Evolutionary conservation across 805 yeast species (phyloP).

Genomic region (Starmerella cellae): DNA sequence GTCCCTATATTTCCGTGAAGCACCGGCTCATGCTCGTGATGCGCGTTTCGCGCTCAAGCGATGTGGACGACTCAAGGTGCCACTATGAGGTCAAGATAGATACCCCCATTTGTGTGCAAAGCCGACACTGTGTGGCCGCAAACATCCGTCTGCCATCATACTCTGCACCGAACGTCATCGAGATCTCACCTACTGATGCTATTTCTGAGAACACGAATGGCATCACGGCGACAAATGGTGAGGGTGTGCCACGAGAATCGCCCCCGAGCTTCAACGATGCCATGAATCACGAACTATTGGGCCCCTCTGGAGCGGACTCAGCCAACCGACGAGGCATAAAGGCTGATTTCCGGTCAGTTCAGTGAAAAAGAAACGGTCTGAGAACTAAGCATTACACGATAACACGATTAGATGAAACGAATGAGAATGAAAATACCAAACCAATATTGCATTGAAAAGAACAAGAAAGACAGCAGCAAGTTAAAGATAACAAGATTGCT

Average conservation of each 20-base stretch:
- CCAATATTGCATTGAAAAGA: too few species aligned
- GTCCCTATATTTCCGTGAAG: conserved; percentile 19
- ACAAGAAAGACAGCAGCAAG: too few species aligned
- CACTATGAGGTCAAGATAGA: conserved; percentile 23
- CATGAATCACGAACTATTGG: conserved; percentile 19
- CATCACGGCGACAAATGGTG: not conserved
- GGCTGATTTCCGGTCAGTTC: conserved; percentile 2
- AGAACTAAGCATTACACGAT: too few species aligned
- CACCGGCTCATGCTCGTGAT: conserved; percentile 21
- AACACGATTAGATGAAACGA: too few species aligned
- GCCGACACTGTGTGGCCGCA: conserved; percentile 23
- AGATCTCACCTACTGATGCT: not conserved
- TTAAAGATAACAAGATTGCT: too few species aligned
- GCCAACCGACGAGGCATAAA: conserved; percentile 11
- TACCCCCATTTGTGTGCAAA: conserved; percentile 20
- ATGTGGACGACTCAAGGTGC: conserved; percentile 10
- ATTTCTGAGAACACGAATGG: conserved; percentile 1
- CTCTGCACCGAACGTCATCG: not conserved
- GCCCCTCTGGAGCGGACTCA: conserved; percentile 13
- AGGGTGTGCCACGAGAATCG: conserved; percentile 7
- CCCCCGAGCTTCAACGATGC: conserved; percentile 25
- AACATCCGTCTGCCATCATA: conserved; percentile 25
- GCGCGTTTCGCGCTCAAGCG: conserved; percentile 17
- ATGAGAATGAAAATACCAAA: too few species aligned
- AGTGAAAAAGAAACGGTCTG: too few species aligned